Percentiles rank a stretch among this genome's conserved stretches.
These are phyloP conservation scores for Neurospora intermedia DNA, from an alignment of 495 filamentous ascomycete species.

Conservation along the genomic window DNA sequence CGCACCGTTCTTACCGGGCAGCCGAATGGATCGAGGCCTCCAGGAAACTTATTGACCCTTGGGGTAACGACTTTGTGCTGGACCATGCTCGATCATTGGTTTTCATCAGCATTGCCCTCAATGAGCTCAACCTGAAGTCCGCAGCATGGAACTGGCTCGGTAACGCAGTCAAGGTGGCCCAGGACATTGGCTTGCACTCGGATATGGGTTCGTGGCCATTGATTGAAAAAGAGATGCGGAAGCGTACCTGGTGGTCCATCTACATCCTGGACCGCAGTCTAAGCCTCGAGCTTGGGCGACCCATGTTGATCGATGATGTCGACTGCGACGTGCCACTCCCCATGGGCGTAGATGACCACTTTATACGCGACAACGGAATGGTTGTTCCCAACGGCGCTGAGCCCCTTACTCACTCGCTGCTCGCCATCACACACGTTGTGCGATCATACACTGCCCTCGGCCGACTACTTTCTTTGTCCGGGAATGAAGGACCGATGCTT, in stretches of 20 bases:
- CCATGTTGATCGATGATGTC: conserved; percentile 74
- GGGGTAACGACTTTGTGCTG: conserved; percentile 71
- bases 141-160: conserved; percentile 88
- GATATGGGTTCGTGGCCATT: conserved; percentile 64
- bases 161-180: conserved; percentile 69
- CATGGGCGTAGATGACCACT: conserved; percentile 71
- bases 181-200: conserved; percentile 77
- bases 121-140: conserved; percentile 79
- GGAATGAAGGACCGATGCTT: background rate
- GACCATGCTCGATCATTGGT: conserved; percentile 67
- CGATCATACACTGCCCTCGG: conserved; percentile 69
- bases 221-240: conserved; percentile 79
- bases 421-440: conserved; percentile 73
- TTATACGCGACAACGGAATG: conserved; percentile 54
- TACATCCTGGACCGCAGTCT: conserved; percentile 82
- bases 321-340: conserved; percentile 82
- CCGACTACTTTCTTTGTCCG: conserved; percentile 55
- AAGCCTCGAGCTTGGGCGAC: conserved; percentile 72
- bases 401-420: conserved; percentile 50
- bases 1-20: conserved; percentile 48
- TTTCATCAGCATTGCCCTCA: conserved; percentile 69
- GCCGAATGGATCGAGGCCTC: conserved; percentile 63
- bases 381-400: conserved; percentile 37
- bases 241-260: conserved; percentile 89
- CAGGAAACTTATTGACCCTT: conserved; percentile 61